These are phyloP conservation scores for Didymella segeticola DNA, from an alignment of 2,329 filamentous ascomycete species.

Conservation along the genomic window DNA sequence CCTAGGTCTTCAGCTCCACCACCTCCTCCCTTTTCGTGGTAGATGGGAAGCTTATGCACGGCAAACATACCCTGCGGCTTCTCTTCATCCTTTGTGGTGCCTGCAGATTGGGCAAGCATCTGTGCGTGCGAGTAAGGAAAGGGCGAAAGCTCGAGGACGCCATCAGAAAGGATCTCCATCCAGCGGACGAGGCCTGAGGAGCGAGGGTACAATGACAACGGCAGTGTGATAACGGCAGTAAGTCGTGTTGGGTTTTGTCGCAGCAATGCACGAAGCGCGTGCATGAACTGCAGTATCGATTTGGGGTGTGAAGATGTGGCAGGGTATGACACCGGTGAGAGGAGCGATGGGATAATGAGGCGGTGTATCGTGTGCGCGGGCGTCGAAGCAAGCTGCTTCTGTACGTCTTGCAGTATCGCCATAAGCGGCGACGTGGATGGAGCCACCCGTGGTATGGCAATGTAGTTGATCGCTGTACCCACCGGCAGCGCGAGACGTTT, in stretches of 20 bases:
- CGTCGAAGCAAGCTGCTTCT: slow-evolving; percentile 59
- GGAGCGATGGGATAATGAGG: slow-evolving; percentile 80
- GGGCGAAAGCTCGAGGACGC: slow-evolving; percentile 81
- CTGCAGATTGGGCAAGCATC: slow-evolving; percentile 55
- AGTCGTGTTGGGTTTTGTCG: slow-evolving; percentile 69
- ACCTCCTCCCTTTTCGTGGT: slow-evolving; percentile 87
- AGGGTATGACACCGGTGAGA: slow-evolving; percentile 86
- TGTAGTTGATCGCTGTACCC: slow-evolving; percentile 52
- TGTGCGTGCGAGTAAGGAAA: slow-evolving; percentile 67
- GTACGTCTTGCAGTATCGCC: slow-evolving; percentile 67
- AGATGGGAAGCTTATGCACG: slow-evolving; percentile 81
- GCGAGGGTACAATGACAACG: slow-evolving; percentile 80
- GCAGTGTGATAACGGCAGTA: slow-evolving; percentile 77
- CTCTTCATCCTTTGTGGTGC: slow-evolving; percentile 69
- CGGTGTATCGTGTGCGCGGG: slow-evolving; percentile 73
- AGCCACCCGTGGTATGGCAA: slow-evolving; percentile 65
- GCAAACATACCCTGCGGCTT: slow-evolving; percentile 85
- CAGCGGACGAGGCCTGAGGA: slow-evolving; percentile 78
- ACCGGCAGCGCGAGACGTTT: slow-evolving; percentile 55
- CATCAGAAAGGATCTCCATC: slow-evolving; percentile 85
- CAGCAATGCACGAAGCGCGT: slow-evolving; percentile 76
- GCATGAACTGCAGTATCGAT: slow-evolving; percentile 80
- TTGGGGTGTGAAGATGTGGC: slow-evolving; percentile 72
- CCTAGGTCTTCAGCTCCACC: slow-evolving; percentile 68
- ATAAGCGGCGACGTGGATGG: slow-evolving; percentile 63